Percentiles rank a stretch among this genome's conserved stretches.
Conservation (phyloP, 129 eudicot species). For the Artemisia argyi region DNA sequence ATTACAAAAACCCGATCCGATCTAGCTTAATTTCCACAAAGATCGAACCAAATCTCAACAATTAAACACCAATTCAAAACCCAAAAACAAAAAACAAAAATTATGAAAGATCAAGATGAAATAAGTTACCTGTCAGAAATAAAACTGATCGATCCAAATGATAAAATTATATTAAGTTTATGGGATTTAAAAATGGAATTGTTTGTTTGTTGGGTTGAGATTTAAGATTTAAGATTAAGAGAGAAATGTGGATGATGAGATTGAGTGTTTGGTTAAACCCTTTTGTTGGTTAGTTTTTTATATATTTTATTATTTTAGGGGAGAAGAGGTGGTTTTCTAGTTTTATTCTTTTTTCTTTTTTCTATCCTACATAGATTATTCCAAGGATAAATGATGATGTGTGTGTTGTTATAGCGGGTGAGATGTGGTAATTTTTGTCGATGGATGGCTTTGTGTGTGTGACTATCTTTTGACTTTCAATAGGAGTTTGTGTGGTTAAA, state of each 20-base stretch:
- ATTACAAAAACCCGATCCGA: constrained; percentile 32
- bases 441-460: too few species aligned
- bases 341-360: neutral
- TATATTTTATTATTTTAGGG: neutral
- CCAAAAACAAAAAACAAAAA: constrained; percentile 14
- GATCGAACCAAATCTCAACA: constrained; percentile 37
- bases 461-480: too few species aligned
- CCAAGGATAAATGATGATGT: constrained; percentile 15
- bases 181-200: too few species aligned
- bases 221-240: constrained; percentile 1
- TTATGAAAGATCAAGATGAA: constrained; percentile 13
- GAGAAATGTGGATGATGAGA: neutral
- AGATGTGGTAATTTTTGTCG: neutral
- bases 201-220: too few species aligned
- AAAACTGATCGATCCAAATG: constrained; percentile 15
- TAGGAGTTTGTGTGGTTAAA: too few species aligned
- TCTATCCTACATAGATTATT: constrained; percentile 33
- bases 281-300: neutral
- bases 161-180: too few species aligned
- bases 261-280: constrained; percentile 15
- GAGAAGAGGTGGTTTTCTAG: constrained; percentile 35
- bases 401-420: constrained; percentile 28
- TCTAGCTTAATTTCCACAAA: constrained; percentile 34
- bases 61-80: constrained; percentile 19
- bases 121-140: constrained; percentile 21